Percentiles rank a stretch among this genome's conserved stretches.
Conservation (phyloP, 139 green algal species). For the Tetratostichococcus sp. region DNA sequence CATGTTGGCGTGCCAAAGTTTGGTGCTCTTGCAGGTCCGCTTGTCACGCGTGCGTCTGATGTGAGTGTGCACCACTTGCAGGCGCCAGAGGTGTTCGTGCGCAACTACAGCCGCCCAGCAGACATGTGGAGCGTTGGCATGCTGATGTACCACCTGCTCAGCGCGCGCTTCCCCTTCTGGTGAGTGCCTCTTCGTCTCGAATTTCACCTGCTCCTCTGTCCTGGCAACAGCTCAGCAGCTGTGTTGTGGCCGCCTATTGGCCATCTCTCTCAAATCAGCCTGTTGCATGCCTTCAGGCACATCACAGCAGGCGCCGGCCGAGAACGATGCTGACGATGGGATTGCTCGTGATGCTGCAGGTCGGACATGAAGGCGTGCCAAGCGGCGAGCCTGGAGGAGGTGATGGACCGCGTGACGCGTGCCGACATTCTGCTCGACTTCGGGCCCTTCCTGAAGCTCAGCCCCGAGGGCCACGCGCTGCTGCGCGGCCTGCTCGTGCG, state of each 20-base stretch:
- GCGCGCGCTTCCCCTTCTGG: constrained; percentile 19
- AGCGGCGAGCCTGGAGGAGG: background rate
- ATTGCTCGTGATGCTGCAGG: too few relatives aligned
- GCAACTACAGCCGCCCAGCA: constrained; percentile 8
- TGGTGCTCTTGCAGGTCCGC: too few relatives aligned
- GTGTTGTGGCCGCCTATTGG: too few relatives aligned
- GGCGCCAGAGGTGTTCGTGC: constrained; percentile 19
- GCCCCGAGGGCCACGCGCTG: background rate
- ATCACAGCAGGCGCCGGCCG: too few relatives aligned
- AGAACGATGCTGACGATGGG: too few relatives aligned
- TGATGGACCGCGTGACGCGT: background rate
- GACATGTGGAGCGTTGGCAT: constrained; percentile 26
- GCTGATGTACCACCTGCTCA: constrained; percentile 24
- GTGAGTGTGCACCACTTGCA: too few relatives aligned
- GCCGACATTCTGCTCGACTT: background rate
- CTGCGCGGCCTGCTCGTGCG: background rate
- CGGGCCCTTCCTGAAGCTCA: background rate
- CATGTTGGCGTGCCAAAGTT: too few relatives aligned
- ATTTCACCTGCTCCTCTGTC: too few relatives aligned
- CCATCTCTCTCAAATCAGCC: too few relatives aligned
- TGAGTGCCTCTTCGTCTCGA: background rate
- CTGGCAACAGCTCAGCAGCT: too few relatives aligned
- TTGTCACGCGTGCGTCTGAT: too few relatives aligned
- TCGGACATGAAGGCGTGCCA: background rate
- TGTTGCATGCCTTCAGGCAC: too few relatives aligned